Percentiles rank a stretch among this genome's conserved stretches.
Conservation (phyloP, 1,284 basidiomycete species). For the Cutaneotrichosporon arboriforme region DNA sequence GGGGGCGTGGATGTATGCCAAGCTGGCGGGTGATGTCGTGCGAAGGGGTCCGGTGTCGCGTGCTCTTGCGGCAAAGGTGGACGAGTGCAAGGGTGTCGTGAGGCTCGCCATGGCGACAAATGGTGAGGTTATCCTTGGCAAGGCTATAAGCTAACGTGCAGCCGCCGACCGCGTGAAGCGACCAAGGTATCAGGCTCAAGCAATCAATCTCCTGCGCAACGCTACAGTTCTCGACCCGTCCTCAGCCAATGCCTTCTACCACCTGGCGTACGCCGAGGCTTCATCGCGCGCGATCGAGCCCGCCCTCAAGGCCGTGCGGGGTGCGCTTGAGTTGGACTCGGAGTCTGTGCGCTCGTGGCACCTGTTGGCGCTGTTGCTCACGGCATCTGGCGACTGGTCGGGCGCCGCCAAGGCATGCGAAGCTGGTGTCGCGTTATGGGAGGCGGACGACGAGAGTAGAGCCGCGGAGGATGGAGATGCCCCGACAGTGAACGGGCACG, state of each 20-base stretch:
- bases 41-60: slow-evolving; percentile 7
- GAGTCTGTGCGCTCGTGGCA: slow-evolving; percentile 82
- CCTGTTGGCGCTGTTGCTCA: slow-evolving; percentile 74
- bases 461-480: slow-evolving; percentile 13
- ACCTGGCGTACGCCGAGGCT: slow-evolving; percentile 71
- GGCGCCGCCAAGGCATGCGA: slow-evolving; percentile 74
- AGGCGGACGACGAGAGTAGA: slow-evolving; percentile 46
- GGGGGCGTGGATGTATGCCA: slow-evolving; percentile 45
- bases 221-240: slow-evolving; percentile 58
- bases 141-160: slow-evolving; percentile 31
- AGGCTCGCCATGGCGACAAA: slow-evolving; percentile 43
- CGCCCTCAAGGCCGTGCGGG: slow-evolving; percentile 64
- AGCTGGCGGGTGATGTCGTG: slow-evolving; percentile 41
- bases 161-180: slow-evolving; percentile 64
- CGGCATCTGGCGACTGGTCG: slow-evolving; percentile 72
- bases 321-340: slow-evolving; percentile 70
- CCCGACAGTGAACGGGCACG: slow-evolving; percentile 17
- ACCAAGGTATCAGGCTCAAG: slow-evolving; percentile 56
- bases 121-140: slow-evolving; percentile 18
- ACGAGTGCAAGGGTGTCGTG: slow-evolving; percentile 45
- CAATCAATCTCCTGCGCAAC: slow-evolving; percentile 57
- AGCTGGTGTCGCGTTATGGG: slow-evolving; percentile 57
- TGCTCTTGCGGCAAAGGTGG: slow-evolving; percentile 30
- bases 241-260: slow-evolving; percentile 63
- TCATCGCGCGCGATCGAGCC: slow-evolving; percentile 63